Conservation (phyloP, 352 stramenopile genomes). For the Phytophthora vignae region DNA sequence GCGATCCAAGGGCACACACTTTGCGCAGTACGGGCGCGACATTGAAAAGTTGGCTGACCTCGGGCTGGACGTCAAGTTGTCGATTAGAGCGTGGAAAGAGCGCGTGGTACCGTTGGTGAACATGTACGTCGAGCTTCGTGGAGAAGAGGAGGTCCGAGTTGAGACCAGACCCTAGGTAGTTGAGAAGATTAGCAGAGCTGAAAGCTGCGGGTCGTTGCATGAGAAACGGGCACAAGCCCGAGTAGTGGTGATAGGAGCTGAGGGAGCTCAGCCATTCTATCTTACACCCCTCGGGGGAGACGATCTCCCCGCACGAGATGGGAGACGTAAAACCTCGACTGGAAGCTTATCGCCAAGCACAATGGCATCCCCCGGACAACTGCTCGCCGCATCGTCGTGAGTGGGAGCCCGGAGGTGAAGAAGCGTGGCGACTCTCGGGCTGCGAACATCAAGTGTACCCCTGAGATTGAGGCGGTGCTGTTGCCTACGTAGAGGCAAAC, state of each 20-base stretch:
- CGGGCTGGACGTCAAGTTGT: not conserved
- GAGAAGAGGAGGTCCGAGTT: not conserved
- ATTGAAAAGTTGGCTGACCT: not conserved
- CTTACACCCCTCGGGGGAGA: no score
- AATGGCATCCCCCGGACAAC: not conserved
- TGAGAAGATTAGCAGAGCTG: no score
- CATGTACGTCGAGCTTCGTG: not conserved
- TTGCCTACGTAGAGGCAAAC: no score
- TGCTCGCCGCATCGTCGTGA: not conserved
- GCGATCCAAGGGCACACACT: not conserved
- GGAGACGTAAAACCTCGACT: not conserved
- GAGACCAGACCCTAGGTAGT: no score
- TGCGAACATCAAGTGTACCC: conserved; percentile 2
- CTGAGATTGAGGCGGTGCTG: no score
- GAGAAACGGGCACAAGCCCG: no score
- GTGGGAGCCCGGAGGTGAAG: not conserved
- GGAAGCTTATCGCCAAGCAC: conserved; percentile 1
- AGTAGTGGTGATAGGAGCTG: no score
- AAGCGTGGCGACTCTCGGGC: not conserved
- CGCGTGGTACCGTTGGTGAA: not conserved
- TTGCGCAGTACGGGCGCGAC: not conserved
- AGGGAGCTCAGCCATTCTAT: no score
- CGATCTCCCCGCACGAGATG: no score
- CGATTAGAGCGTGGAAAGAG: not conserved
- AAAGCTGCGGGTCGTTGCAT: no score